These are phyloP conservation scores for Amaranthus tricolor DNA, from an alignment of 179 eudicot species.

Conservation along the genomic window DNA sequence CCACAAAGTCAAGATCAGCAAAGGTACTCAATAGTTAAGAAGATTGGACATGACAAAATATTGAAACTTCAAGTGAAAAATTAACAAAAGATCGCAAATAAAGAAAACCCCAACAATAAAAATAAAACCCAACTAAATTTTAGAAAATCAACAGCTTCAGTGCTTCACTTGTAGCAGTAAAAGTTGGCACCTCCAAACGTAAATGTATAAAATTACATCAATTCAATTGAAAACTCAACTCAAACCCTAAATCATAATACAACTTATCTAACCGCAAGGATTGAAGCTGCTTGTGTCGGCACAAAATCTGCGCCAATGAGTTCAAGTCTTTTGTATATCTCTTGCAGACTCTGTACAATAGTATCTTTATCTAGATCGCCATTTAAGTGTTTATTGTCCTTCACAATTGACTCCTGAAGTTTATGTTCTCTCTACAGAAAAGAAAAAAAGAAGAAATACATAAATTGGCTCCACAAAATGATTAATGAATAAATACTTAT, in stretches of 20 bases:
- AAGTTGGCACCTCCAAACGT: no score
- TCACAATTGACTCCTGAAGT: conserved; percentile 48
- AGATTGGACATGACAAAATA: no score
- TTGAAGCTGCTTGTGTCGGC: conserved; percentile 90
- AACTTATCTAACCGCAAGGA: conserved; percentile 78
- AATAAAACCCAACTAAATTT: no score
- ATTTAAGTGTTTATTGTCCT: conserved; percentile 42
- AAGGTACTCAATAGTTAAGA: no score
- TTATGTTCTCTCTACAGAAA: conserved; percentile 62
- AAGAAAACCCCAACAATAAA: no score
- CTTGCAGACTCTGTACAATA: conserved; percentile 61
- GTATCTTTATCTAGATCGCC: conserved; percentile 53
- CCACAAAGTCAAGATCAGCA: no score
- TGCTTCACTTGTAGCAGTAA: no score
- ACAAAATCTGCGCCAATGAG: conserved; percentile 92
- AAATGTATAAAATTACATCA: no score
- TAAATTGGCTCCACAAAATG: background rate
- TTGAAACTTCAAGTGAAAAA: no score
- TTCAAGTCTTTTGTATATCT: conserved; percentile 88
- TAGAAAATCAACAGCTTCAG: no score
- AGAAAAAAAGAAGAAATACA: conserved; percentile 19
- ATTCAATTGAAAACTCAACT: no score
- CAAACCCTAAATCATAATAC: background rate
- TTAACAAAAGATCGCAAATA: no score
- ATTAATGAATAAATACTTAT: background rate